phyloP scores from a whole-genome alignment of 2,329 filamentous ascomycete species.

The Beauveria sp. region DNA sequence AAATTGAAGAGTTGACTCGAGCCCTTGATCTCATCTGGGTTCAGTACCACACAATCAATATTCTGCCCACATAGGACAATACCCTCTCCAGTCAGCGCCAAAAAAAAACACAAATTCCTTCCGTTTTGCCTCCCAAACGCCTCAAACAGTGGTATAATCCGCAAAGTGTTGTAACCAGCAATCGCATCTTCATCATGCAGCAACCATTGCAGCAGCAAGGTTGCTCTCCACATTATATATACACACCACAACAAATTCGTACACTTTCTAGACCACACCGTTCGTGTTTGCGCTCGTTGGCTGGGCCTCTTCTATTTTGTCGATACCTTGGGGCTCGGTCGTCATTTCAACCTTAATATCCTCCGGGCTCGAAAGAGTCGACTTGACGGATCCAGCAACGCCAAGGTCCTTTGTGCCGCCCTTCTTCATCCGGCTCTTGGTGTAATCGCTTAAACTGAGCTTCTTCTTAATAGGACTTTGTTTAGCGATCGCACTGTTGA shows the following conservation, averaged over 20 bases:
- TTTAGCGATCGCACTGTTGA: constrained; percentile 37
- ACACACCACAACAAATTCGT: constrained; percentile 5
- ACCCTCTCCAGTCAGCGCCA: constrained; percentile 7
- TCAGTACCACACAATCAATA: background rate
- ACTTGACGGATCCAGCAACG: constrained; percentile 23
- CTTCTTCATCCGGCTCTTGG: constrained; percentile 50
- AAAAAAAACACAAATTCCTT: background rate
- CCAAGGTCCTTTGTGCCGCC: constrained; percentile 32
- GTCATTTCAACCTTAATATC: constrained; percentile 30
- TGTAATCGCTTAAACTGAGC: constrained; percentile 57
- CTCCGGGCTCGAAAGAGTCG: constrained; percentile 28
- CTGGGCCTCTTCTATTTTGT: constrained; percentile 22
- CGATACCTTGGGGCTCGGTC: constrained; percentile 22
- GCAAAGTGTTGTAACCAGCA: constrained; percentile 2
- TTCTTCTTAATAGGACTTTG: constrained; percentile 61
- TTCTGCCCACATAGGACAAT: background rate
- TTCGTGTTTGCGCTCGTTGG: constrained; percentile 17
- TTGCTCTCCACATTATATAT: constrained; percentile 8
- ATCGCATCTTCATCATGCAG: constrained; percentile 8
- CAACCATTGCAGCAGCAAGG: background rate
- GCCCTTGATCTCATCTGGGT: background rate
- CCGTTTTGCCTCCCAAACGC: constrained; percentile 1
- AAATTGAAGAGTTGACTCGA: background rate
- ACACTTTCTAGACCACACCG: constrained; percentile 5
- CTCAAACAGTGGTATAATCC: constrained; percentile 9